Percentiles rank a stretch among this genome's conserved stretches.
phyloP scores from a whole-genome alignment of 371 early-diverging fungal genomes.

The Mortierella sp. region DNA sequence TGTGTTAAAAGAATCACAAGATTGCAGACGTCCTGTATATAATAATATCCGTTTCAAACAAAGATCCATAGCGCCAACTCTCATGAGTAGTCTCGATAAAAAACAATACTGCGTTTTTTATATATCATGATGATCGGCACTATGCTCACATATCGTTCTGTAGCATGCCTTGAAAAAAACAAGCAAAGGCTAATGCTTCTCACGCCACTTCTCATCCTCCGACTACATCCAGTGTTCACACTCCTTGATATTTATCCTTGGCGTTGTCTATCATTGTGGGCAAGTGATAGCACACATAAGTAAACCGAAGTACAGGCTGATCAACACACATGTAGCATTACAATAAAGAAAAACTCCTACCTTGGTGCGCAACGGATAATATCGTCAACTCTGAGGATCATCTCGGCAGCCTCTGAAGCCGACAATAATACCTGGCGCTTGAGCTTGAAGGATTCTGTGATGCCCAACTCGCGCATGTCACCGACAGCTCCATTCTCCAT shows the following conservation, averaged over 20 bases:
- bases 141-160: too few relatives aligned
- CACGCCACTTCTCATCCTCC: too few relatives aligned
- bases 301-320: neutral
- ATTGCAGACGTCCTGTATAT: too few relatives aligned
- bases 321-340: neutral
- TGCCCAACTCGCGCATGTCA: slow-evolving; percentile 90
- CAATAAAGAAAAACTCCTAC: slow-evolving; percentile 12
- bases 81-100: too few relatives aligned
- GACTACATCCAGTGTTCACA: neutral
- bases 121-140: too few relatives aligned
- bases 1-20: too few relatives aligned
- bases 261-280: slow-evolving; percentile 12
- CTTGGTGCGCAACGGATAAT: slow-evolving; percentile 97
- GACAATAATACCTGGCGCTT: slow-evolving; percentile 97
- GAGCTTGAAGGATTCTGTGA: slow-evolving; percentile 98
- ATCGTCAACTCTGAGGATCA: slow-evolving; percentile 99
- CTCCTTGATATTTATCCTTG: slow-evolving; percentile 3
- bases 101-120: too few relatives aligned
- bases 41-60: too few relatives aligned
- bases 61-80: too few relatives aligned
- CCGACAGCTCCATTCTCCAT: slow-evolving; percentile 87
- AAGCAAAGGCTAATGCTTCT: too few relatives aligned
- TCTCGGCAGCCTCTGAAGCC: slow-evolving; percentile 99
- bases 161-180: too few relatives aligned
- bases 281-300: neutral